A percentile compares a stretch with the other conserved stretches of the same genome.
These are phyloP conservation scores for Diaporthe ilicicola DNA, from an alignment of 2,329 filamentous ascomycete species.

Conservation along the genomic window DNA sequence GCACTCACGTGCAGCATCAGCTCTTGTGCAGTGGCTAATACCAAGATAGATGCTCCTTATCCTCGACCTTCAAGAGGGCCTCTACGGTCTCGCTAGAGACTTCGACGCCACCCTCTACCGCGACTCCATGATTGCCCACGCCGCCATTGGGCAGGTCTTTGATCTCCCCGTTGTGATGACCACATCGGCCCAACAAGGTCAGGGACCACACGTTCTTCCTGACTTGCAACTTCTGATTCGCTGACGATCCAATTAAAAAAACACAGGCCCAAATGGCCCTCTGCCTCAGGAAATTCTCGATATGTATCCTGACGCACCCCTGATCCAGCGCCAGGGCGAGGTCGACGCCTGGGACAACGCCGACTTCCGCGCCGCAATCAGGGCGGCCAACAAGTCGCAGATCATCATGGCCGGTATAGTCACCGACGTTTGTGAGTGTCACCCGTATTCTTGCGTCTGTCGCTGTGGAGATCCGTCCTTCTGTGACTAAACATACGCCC, in stretches of 20 bases:
- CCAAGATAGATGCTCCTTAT: conserved; percentile 59
- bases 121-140: conserved; percentile 73
- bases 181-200: conserved; percentile 69
- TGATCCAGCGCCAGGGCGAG: conserved; percentile 75
- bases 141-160: conserved; percentile 72
- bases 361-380: conserved; percentile 72
- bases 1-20: neutral
- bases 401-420: conserved; percentile 77
- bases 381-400: conserved; percentile 72
- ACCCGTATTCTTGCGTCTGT: no score
- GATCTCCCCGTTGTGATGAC: conserved; percentile 75
- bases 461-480: neutral
- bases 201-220: conserved; percentile 7
- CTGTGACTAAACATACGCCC: neutral
- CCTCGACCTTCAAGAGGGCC: conserved; percentile 67
- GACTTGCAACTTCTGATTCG: neutral
- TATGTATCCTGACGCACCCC: conserved; percentile 71
- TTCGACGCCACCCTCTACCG: conserved; percentile 71
- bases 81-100: conserved; percentile 70
- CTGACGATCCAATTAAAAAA: neutral
- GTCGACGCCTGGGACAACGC: conserved; percentile 81
- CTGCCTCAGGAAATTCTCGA: conserved; percentile 74
- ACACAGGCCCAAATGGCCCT: conserved; percentile 74
- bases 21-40: neutral
- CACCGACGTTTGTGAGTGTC: conserved; percentile 71